A percentile compares a stretch with the other conserved stretches of the same genome.
Evolutionary conservation across 2,329 filamentous ascomycete genomes (phyloP).

Genomic region (Shiraia sp.): DNA sequence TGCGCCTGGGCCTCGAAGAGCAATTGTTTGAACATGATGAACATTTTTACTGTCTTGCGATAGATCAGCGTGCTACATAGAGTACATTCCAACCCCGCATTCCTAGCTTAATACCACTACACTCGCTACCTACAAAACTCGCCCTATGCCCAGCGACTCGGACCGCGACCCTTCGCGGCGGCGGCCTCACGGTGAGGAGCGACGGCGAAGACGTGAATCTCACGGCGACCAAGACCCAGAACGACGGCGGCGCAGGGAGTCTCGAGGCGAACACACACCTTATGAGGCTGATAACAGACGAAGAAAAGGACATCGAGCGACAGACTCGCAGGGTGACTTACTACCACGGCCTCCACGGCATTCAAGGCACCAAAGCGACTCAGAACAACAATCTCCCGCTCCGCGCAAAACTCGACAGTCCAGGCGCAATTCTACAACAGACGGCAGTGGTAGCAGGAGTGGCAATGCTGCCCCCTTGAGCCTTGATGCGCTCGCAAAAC

Average conservation of each 20-base stretch:
- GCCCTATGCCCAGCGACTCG: constrained; percentile 21
- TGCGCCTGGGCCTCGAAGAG: constrained; percentile 2
- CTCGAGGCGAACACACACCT: constrained; percentile 17
- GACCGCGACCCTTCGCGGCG: constrained; percentile 26
- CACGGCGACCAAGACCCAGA: constrained; percentile 28
- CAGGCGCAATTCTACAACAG: constrained; percentile 25
- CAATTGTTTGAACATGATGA: constrained; percentile 4
- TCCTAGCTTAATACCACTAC: constrained; percentile 2
- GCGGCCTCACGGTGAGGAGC: constrained; percentile 30
- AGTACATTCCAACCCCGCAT: constrained; percentile 21
- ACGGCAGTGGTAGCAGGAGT: constrained; percentile 36
- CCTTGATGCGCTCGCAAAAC: constrained; percentile 65
- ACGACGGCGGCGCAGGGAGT: constrained; percentile 22
- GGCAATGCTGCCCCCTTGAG: constrained; percentile 45
- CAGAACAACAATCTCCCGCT: constrained; percentile 32
- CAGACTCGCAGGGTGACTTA: constrained; percentile 45
- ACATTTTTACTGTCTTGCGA: constrained; percentile 1
- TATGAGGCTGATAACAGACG: constrained; percentile 34
- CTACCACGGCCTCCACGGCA: constrained; percentile 30
- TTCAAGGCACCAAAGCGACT: constrained; percentile 32
- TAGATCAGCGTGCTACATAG: no score
- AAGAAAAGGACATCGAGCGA: constrained; percentile 43
- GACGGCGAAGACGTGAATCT: constrained; percentile 34
- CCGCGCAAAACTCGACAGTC: constrained; percentile 25
- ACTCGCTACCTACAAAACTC: neutral